phyloP scores from a whole-genome alignment of 139 green algal genomes.

The Coelastrella sp. region DNA sequence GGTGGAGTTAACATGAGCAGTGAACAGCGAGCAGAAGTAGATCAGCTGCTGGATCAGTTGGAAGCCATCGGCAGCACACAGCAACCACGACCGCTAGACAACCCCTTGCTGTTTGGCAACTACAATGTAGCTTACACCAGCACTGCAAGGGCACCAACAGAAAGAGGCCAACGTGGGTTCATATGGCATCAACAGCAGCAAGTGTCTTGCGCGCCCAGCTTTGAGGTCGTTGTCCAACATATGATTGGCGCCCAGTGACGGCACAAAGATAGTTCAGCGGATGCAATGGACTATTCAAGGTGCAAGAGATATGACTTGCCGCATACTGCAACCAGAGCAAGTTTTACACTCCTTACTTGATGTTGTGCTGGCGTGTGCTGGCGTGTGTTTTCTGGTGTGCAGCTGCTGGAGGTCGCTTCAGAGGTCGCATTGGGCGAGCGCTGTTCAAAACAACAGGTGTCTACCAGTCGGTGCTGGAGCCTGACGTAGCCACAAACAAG shows the following conservation, averaged over 20 bases:
- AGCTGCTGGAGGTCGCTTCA: slow-evolving; percentile 76
- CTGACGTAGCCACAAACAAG: slow-evolving; percentile 84
- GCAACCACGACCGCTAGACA: slow-evolving; percentile 70
- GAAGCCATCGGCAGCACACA: slow-evolving; percentile 60
- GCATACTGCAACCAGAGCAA: background rate
- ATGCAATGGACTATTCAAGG: too few species aligned
- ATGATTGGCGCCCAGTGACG: too few species aligned
- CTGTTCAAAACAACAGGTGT: slow-evolving; percentile 81
- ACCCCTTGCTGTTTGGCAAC: slow-evolving; percentile 83
- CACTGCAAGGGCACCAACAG: slow-evolving; percentile 42
- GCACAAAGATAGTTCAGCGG: too few species aligned
- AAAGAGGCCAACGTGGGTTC: slow-evolving; percentile 62
- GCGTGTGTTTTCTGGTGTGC: background rate
- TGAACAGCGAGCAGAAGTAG: slow-evolving; percentile 39
- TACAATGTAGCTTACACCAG: slow-evolving; percentile 77
- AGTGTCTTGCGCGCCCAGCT: too few species aligned
- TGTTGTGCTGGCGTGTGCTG: too few species aligned
- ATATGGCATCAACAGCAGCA: background rate
- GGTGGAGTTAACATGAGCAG: slow-evolving; percentile 57
- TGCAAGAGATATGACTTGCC: too few species aligned
- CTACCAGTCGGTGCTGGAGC: slow-evolving; percentile 80
- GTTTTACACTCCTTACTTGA: too few species aligned
- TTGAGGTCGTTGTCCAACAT: too few species aligned
- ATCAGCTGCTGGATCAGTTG: slow-evolving; percentile 64
- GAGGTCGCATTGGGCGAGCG: slow-evolving; percentile 64